phyloP scores from a whole-genome alignment of 441 rosid species.

The Oxalis stricta region DNA sequence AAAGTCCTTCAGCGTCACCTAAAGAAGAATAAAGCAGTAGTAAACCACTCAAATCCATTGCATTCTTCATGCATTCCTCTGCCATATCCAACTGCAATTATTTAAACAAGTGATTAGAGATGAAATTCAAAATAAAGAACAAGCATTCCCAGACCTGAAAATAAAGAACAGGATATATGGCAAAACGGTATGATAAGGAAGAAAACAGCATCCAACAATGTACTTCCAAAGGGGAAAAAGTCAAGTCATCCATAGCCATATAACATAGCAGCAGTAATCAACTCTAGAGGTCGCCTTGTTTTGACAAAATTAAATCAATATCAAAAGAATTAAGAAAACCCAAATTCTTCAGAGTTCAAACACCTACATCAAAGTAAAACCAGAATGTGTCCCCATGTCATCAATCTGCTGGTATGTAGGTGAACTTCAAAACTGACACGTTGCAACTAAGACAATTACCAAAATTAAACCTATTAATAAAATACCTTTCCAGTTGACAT shows the following conservation, averaged over 20 bases:
- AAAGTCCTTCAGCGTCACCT: constrained; percentile 87
- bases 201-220: background rate
- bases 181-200: too few relatives aligned
- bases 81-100: constrained; percentile 85
- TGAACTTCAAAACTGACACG: too few relatives aligned
- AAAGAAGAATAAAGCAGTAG: constrained; percentile 83
- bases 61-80: constrained; percentile 85
- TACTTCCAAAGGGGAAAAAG: background rate
- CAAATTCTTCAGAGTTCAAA: too few relatives aligned
- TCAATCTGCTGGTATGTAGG: too few relatives aligned
- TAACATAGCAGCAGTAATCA: background rate
- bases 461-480: too few relatives aligned
- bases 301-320: background rate
- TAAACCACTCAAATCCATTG: constrained; percentile 86
- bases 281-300: background rate
- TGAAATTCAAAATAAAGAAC: background rate
- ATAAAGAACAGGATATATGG: background rate
- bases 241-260: too few relatives aligned
- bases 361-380: too few relatives aligned
- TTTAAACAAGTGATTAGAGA: constrained; percentile 6
- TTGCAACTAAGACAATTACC: too few relatives aligned
- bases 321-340: background rate
- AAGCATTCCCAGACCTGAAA: background rate
- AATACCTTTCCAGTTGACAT: constrained; percentile 93
- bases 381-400: too few relatives aligned